Base-by-base conservation (phyloP, 2,329 filamentous ascomycete genomes). In the Penicillium brasilianum region DNA sequence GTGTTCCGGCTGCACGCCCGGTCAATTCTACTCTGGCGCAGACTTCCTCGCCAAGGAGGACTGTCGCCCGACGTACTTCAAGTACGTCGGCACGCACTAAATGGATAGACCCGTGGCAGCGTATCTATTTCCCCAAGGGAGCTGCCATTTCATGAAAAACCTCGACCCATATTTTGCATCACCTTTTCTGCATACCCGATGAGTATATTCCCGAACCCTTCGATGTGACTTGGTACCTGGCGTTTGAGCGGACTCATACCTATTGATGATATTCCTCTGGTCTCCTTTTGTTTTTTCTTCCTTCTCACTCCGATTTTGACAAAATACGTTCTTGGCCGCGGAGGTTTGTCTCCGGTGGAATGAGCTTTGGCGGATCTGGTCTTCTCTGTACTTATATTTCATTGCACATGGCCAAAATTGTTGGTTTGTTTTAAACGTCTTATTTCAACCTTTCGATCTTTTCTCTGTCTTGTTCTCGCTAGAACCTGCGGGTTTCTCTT, bases 61-160 rank as follows among this genome's bases (percentile, higher is more conserved):
- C 77, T 99, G 95, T 78, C 85, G 95, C 63, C 91, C 94, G 18
- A 93, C 93, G 75, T 99, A 95, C 91, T 98, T 99, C 85, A 96
- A 97, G 80, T 95, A 91, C 73, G 92, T 90, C 20, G 92, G 93
- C 56, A 92, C 90, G 84, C 88, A 87, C 72, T 96, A 78, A 81
- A 82, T 56, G 55, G 52, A 57, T 52, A 59, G n/a, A 39, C 32
- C 6, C 46, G 32, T 52, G 57, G 58, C 54, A 48, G 49, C 55
- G 46, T 22, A 51, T 57, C 55, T 59, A 55, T 50, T 39, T 48
- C 11, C 16, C 55, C 52, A 3, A 6, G 3, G 3, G 50, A 39
- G 50, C 54, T 63, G 62, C 66, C 61, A 64, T 59, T 59, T 66
- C 39, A 69, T 59, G 64, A 69, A 55, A 53, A 53, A 46, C 32